Percentiles rank a stretch among this genome's conserved stretches.
Conservation (phyloP, 768 basidiomycete genomes). For the Chiua virens region DNA sequence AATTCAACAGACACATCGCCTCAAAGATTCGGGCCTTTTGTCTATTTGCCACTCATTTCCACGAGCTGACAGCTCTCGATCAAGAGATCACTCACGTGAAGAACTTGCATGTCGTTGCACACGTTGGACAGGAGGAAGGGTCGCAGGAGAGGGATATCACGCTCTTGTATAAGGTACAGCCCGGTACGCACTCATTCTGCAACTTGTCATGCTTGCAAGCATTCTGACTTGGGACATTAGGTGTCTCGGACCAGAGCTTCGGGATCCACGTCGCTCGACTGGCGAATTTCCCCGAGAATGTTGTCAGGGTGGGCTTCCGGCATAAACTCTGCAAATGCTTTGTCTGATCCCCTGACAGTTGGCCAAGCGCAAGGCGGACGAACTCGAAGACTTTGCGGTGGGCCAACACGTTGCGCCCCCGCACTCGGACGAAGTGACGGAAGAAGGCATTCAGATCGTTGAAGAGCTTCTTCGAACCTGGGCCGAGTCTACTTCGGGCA, state of each 20-base stretch:
- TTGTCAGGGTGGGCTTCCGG: slow-evolving; percentile 64
- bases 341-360: slow-evolving; percentile 45
- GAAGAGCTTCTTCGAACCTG: slow-evolving; percentile 77
- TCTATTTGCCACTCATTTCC: slow-evolving; percentile 97
- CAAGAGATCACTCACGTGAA: slow-evolving; percentile 85
- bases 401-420: slow-evolving; percentile 39
- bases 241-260: slow-evolving; percentile 95
- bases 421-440: slow-evolving; percentile 58
- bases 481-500: slow-evolving; percentile 39
- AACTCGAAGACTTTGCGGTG: slow-evolving; percentile 80
- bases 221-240: slow-evolving; percentile 36
- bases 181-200: slow-evolving; percentile 52
- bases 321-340: neutral
- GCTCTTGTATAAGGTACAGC: slow-evolving; percentile 69
- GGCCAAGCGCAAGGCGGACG: slow-evolving; percentile 90
- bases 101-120: slow-evolving; percentile 94
- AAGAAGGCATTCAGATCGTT: slow-evolving; percentile 80
- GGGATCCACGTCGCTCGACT: slow-evolving; percentile 97
- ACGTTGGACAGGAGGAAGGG: slow-evolving; percentile 59
- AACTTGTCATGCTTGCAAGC: neutral
- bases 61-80: slow-evolving; percentile 91
- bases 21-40: slow-evolving; percentile 91
- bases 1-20: slow-evolving; percentile 79
- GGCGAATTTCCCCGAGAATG: slow-evolving; percentile 96
- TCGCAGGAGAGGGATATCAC: slow-evolving; percentile 75